A percentile compares a stretch with the other conserved stretches of the same genome.
Evolutionary conservation across 2,329 filamentous ascomycete genomes (phyloP).

Genomic region (Alternaria postmessia): DNA sequence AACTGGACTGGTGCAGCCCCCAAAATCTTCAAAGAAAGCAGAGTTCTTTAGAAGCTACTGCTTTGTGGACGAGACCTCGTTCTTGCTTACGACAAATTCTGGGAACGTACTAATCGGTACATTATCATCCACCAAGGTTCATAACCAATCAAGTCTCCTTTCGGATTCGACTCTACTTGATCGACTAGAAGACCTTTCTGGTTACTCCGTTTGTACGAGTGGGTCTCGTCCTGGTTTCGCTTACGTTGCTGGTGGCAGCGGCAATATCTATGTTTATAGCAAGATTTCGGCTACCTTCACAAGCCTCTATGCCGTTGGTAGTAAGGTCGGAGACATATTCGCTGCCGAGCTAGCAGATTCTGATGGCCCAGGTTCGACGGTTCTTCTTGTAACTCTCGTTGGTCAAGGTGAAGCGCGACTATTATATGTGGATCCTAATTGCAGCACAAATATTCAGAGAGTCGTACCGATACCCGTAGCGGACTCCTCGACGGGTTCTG

Average conservation of each 20-base stretch:
- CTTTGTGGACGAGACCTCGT: constrained; percentile 62
- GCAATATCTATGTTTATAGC: constrained; percentile 53
- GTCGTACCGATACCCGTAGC: constrained; percentile 24
- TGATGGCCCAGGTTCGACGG: constrained; percentile 23
- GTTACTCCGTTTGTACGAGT: constrained; percentile 58
- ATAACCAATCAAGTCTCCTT: constrained; percentile 7
- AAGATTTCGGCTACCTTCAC: constrained; percentile 21
- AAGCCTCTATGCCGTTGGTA: constrained; percentile 37
- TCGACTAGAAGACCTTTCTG: constrained; percentile 51
- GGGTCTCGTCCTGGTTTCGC: constrained; percentile 49
- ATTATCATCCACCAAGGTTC: constrained; percentile 8
- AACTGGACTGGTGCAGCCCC: not conserved
- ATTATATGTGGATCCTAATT: constrained; percentile 29
- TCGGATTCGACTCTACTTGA: constrained; percentile 39
- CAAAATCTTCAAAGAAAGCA: constrained; percentile 33
- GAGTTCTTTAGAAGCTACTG: constrained; percentile 68
- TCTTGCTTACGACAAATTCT: constrained; percentile 66
- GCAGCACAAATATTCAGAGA: constrained; percentile 4
- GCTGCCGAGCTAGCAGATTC: constrained; percentile 4
- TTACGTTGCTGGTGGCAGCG: constrained; percentile 58
- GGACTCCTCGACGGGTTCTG: constrained; percentile 54
- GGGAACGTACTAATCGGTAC: constrained; percentile 64
- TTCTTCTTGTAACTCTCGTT: constrained; percentile 51
- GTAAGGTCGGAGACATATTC: constrained; percentile 56
- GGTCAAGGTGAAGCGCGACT: constrained; percentile 46